These are phyloP conservation scores for Salix exigua DNA, from an alignment of 345 rosid species.

Conservation along the genomic window DNA sequence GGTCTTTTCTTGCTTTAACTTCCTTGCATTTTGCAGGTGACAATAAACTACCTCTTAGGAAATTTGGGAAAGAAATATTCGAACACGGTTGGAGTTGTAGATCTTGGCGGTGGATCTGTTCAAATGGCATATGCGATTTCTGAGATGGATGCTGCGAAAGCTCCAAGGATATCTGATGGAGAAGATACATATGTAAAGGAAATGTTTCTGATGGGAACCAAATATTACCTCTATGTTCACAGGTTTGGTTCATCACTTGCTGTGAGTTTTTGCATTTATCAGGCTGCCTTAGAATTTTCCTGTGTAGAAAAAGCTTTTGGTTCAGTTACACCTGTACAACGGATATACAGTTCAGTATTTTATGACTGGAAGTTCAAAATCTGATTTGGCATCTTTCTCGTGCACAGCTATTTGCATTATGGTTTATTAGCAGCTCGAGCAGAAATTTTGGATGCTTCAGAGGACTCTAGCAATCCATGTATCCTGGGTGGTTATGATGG, in stretches of 20 bases:
- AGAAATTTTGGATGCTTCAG: conserved; percentile 70
- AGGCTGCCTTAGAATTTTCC: background rate
- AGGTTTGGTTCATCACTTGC: conserved; percentile 44
- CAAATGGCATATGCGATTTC: conserved; percentile 99
- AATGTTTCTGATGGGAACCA: conserved; percentile 72
- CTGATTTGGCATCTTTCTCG: conserved; percentile 17
- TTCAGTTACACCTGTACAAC: background rate
- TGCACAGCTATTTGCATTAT: conserved; percentile 87
- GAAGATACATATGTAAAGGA: conserved; percentile 77
- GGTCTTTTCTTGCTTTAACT: background rate
- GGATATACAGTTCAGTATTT: background rate
- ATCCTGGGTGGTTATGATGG: conserved; percentile 77
- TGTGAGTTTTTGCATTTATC: conserved; percentile 3
- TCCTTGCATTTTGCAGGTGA: conserved; percentile 55
- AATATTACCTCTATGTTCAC: conserved; percentile 88
- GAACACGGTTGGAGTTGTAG: conserved; percentile 89
- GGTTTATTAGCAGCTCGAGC: conserved; percentile 97
- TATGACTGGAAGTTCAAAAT: conserved; percentile 10
- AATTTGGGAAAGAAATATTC: conserved; percentile 68
- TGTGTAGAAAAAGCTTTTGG: background rate
- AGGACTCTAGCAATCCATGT: conserved; percentile 71
- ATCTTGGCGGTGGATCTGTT: conserved; percentile 99
- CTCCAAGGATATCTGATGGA: conserved; percentile 61
- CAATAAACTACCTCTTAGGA: conserved; percentile 82
- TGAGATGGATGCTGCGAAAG: conserved; percentile 63